Base-by-base conservation (phyloP, 106 monocot species). In the Platanthera guangdongensis region DNA sequence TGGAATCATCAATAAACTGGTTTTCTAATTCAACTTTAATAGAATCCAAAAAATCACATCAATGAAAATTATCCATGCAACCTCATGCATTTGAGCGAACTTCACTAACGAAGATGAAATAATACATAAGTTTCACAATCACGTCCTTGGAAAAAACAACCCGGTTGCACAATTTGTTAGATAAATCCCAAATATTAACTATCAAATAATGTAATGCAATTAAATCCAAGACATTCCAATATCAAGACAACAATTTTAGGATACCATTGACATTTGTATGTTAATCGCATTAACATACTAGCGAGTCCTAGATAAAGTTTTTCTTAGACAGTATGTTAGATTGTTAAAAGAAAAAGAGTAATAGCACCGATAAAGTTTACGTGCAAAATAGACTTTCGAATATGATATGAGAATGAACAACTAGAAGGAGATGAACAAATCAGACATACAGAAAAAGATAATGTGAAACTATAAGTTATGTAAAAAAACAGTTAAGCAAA, bases 51-150 rank as follows among this genome's bases (percentile, higher is more conserved):
- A 19, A 22, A 60, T 60, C 21, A 21, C 21, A 60, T 60, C 21
- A 60, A 60, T 60, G 59, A 60, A 60, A 60, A 60, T 21, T n/a
- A 60, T 60, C 19, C 59, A 60, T 60, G 59, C 6, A 60, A 60
- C 13, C 59, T 60, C 21, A 22, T 18, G 18, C 0, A 1, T 60
- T 18, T 60, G 6, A 21, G 18, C 59, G 5, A 60, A 7, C 59
- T 7, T 21, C 8, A 5, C 18, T 7, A 60, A 60, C 21, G n/a
- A 18, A 60, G 7, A 60, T 60, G 59, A n/a, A 21, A 21, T 55
- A 55, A 15, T 60, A 60, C 21, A 60, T n/a, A 7, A 60, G 59
- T 60, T 60, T 60, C 59, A 60, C 59, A 59, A 59, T 19, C n/a
- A 59, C 6, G 5, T 21, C 5, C 2, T 9, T 18, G 2, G 18